phyloP scores from a whole-genome alignment of 176 grass and related monocot genomes.

The Poa pratensis region DNA sequence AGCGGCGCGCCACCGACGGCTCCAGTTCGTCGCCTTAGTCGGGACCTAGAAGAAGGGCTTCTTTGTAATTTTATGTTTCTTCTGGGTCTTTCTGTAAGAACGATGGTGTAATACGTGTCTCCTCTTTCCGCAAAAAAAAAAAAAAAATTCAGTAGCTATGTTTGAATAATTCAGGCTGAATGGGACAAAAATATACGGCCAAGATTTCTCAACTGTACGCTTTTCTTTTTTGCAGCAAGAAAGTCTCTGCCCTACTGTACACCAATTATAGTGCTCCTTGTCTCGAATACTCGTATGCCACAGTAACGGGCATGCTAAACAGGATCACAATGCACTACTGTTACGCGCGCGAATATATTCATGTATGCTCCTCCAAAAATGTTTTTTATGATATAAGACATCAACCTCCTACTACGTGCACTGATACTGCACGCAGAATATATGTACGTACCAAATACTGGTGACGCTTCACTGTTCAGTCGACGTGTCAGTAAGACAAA shows the following conservation, averaged over 20 bases:
- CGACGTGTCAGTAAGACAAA: background rate
- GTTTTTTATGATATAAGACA: background rate
- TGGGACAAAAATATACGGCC: background rate
- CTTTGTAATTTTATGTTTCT: no score
- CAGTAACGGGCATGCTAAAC: background rate
- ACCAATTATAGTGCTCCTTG: background rate
- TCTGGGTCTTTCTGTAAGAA: no score
- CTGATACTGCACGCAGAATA: slow-evolving; percentile 4
- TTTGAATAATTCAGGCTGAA: no score
- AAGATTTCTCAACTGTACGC: slow-evolving; percentile 13
- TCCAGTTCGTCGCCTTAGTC: no score
- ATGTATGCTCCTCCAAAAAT: background rate
- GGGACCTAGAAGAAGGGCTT: no score
- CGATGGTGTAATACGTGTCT: no score
- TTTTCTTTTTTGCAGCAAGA: background rate
- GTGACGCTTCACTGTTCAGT: background rate
- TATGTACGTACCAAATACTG: background rate
- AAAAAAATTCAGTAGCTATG: no score
- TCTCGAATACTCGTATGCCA: background rate
- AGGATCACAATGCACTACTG: background rate
- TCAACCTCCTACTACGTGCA: background rate
- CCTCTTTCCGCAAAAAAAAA: no score
- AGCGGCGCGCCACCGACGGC: no score
- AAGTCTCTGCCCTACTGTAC: background rate
- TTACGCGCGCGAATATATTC: background rate